phyloP scores from a whole-genome alignment of 805 yeast species.

The Wickerhamiella hasegawae region DNA sequence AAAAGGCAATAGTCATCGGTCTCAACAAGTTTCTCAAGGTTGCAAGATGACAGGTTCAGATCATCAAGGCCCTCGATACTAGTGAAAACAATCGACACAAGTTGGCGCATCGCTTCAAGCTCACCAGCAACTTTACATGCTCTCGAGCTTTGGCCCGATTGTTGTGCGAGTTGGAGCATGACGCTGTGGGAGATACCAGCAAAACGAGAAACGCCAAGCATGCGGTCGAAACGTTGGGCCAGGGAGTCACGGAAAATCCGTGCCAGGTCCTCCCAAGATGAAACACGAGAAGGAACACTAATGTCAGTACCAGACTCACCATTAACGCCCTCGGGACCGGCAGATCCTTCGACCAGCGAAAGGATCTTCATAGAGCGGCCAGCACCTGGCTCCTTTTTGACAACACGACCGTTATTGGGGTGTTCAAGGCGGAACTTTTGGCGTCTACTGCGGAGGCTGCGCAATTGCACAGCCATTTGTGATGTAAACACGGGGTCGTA shows the following conservation, averaged over 20 bases:
- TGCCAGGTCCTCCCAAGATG: slow-evolving; percentile 15
- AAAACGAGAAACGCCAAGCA: slow-evolving; percentile 15
- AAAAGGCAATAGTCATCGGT: slow-evolving; percentile 19
- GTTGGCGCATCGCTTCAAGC: slow-evolving; percentile 20
- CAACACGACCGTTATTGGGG: not conserved
- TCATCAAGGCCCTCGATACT: slow-evolving; percentile 7
- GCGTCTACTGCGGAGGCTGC: slow-evolving; percentile 4
- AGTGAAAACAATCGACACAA: slow-evolving; percentile 14
- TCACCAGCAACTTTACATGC: slow-evolving; percentile 16
- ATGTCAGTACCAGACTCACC: not conserved
- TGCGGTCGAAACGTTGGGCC: slow-evolving; percentile 15
- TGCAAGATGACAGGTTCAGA: slow-evolving; percentile 7
- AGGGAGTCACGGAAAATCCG: slow-evolving; percentile 10
- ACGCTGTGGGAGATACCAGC: slow-evolving; percentile 8
- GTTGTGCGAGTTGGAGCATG: slow-evolving; percentile 6
- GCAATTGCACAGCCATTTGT: slow-evolving; percentile 7
- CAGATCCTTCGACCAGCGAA: slow-evolving; percentile 1
- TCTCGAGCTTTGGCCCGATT: slow-evolving; percentile 1
- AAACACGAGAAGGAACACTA: not conserved
- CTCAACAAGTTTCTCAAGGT: slow-evolving; percentile 21
- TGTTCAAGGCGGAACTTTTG: slow-evolving; percentile 6
- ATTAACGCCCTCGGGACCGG: not conserved
- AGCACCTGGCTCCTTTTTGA: no score
- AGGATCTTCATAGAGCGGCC: not conserved
- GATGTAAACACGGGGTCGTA: slow-evolving; percentile 31